phyloP scores from a whole-genome alignment of 495 filamentous ascomycete species.

The Schizothecium vesticola region DNA sequence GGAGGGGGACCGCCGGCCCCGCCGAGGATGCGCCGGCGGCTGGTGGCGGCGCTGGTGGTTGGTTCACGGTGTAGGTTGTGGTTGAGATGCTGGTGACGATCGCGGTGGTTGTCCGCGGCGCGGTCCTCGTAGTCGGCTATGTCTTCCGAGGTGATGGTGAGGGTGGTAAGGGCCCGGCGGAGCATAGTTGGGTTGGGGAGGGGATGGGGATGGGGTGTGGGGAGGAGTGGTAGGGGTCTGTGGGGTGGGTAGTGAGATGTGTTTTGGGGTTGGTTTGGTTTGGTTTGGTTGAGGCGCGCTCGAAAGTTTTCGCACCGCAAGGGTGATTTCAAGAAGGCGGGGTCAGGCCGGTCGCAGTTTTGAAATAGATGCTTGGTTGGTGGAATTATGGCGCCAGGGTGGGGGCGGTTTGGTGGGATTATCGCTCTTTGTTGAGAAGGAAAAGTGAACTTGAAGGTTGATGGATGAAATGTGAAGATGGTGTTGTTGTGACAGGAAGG shows the following conservation, averaged over 20 bases:
- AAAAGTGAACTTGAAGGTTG: not conserved
- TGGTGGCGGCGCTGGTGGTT: not conserved
- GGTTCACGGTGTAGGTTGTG: not conserved
- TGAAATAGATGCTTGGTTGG: not conserved
- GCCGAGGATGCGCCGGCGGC: slow-evolving; percentile 1
- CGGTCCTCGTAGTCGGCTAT: slow-evolving; percentile 69
- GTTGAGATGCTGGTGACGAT: not conserved
- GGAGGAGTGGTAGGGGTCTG: not conserved
- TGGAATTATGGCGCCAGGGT: not conserved
- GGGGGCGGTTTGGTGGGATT: not conserved
- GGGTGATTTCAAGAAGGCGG: not conserved
- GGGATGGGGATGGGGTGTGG: not conserved
- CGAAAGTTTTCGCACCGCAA: not conserved
- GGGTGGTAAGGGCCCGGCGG: slow-evolving; percentile 71
- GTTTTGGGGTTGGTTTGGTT: not conserved
- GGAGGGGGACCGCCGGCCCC: not conserved
- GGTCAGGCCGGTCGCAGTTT: not conserved
- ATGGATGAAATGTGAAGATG: not conserved
- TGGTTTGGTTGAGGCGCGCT: not conserved
- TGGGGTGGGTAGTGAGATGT: not conserved
- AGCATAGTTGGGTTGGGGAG: slow-evolving; percentile 53
- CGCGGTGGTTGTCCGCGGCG: slow-evolving; percentile 22
- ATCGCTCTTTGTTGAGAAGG: not conserved
- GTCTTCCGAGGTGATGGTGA: slow-evolving; percentile 74
- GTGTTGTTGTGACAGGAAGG: not conserved